Evolutionary conservation across 768 basidiomycete species (phyloP).

Genomic region (Astraeus odoratus): DNA sequence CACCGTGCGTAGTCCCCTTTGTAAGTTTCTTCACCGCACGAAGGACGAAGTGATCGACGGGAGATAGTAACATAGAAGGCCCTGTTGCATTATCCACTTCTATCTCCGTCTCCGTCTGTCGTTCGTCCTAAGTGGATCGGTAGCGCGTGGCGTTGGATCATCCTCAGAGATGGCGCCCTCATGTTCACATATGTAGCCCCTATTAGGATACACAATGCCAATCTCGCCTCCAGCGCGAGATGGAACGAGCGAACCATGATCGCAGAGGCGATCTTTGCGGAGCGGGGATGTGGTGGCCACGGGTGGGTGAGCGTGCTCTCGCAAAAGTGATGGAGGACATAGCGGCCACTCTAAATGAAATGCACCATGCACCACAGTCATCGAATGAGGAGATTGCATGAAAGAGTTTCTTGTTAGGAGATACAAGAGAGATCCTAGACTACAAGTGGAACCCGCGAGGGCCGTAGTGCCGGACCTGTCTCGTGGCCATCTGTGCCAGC

Average conservation of each 20-base stretch:
- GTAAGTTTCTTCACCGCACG: too few relatives aligned
- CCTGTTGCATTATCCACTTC: background rate
- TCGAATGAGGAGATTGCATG: slow-evolving; percentile 7
- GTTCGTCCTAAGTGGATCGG: slow-evolving; percentile 16
- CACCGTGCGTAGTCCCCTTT: too few relatives aligned
- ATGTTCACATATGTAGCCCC: slow-evolving; percentile 2
- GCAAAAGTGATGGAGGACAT: slow-evolving; percentile 8
- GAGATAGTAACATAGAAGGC: background rate
- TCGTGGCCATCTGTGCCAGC: too few relatives aligned
- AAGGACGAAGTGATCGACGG: background rate
- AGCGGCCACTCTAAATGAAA: background rate
- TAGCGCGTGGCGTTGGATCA: slow-evolving; percentile 20
- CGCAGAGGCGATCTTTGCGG: slow-evolving; percentile 2
- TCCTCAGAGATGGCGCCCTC: slow-evolving; percentile 10
- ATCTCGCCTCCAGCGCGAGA: slow-evolving; percentile 2
- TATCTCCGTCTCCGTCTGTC: slow-evolving; percentile 8
- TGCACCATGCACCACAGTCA: background rate
- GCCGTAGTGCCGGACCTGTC: slow-evolving; percentile 1
- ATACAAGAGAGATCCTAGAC: slow-evolving; percentile 24
- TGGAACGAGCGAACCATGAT: slow-evolving; percentile 3
- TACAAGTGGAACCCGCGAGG: slow-evolving; percentile 19
- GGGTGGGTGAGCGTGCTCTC: background rate
- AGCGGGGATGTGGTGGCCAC: background rate
- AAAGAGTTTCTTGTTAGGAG: slow-evolving; percentile 20
- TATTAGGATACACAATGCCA: background rate